Evolutionary conservation across 768 basidiomycete species (phyloP).

Genomic region (Calocybe cyanea): DNA sequence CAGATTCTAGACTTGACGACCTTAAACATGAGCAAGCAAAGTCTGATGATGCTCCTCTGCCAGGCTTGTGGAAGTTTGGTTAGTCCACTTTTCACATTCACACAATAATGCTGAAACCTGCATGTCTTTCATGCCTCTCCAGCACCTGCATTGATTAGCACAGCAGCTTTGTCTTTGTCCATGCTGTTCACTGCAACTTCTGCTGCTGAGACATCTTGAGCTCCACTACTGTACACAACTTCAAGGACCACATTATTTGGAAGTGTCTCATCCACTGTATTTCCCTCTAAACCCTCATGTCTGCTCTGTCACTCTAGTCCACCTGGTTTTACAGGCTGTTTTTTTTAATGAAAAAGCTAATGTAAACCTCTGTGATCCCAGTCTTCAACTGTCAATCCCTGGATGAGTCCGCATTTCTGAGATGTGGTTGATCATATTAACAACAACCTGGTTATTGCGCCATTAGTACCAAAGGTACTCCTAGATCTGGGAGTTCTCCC

Average conservation of each 20-base stretch:
- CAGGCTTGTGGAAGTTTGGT: conserved; percentile 29
- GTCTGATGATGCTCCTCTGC: conserved; percentile 2
- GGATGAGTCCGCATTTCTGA: conserved; percentile 33
- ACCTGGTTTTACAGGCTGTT: background rate
- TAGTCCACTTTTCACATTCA: conserved; percentile 4
- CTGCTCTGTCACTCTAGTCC: background rate
- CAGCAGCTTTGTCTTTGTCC: conserved; percentile 17
- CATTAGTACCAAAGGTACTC: conserved; percentile 42
- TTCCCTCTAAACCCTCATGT: conserved; percentile 10
- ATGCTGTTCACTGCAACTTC: conserved; percentile 24
- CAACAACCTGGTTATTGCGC: conserved; percentile 56
- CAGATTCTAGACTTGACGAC: conserved; percentile 8
- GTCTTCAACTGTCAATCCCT: conserved; percentile 4
- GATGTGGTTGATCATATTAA: conserved; percentile 67
- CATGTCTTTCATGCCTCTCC: background rate
- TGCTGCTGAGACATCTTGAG: conserved; percentile 3
- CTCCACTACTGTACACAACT: conserved; percentile 24
- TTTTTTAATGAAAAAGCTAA: background rate
- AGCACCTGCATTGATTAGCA: conserved; percentile 2
- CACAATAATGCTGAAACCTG: conserved; percentile 9
- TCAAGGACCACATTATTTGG: conserved; percentile 47
- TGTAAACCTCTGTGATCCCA: background rate
- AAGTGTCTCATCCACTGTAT: conserved; percentile 15
- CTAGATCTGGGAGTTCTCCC: too few relatives aligned
- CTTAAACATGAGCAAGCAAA: conserved; percentile 6